A percentile compares a stretch with the other conserved stretches of the same genome.
Evolutionary conservation across 129 eudicot genomes (phyloP).

Genomic region (Arctium lappa): DNA sequence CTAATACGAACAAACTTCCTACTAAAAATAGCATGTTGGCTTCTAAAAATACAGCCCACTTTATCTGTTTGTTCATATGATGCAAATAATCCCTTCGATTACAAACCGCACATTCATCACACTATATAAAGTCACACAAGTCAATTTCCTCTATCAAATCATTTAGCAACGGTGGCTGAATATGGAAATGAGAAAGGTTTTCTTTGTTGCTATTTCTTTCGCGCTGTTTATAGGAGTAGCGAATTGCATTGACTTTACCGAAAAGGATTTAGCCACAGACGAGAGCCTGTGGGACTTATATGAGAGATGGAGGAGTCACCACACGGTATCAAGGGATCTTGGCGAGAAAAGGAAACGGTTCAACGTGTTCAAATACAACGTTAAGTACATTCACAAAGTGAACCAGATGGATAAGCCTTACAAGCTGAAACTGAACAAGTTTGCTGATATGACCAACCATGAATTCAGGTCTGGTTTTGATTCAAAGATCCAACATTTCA

Average conservation of each 20-base stretch:
- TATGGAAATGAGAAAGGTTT: slow-evolving; percentile 39
- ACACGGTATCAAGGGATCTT: slow-evolving; percentile 65
- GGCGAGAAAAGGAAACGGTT: slow-evolving; percentile 62
- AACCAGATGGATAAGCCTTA: slow-evolving; percentile 86
- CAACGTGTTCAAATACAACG: slow-evolving; percentile 81
- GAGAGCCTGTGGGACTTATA: slow-evolving; percentile 75
- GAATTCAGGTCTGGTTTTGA: slow-evolving; percentile 58
- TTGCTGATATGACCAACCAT: slow-evolving; percentile 78
- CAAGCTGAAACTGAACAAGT: slow-evolving; percentile 77
- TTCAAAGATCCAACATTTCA: slow-evolving; percentile 60
- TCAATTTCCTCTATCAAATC: slow-evolving; percentile 1
- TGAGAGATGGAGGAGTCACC: slow-evolving; percentile 82
- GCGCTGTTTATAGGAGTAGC: slow-evolving; percentile 33
- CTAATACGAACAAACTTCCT: slow-evolving; percentile 24
- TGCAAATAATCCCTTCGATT: slow-evolving; percentile 18
- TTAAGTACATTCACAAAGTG: slow-evolving; percentile 51
- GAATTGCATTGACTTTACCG: slow-evolving; percentile 59
- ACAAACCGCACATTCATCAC: slow-evolving; percentile 22
- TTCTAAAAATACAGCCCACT: slow-evolving; percentile 13
- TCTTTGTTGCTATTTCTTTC: slow-evolving; percentile 39
- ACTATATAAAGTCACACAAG: slow-evolving; percentile 14
- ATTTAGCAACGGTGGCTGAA: not conserved
- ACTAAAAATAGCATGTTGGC: slow-evolving; percentile 42
- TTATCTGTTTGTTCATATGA: slow-evolving; percentile 26
- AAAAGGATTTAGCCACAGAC: slow-evolving; percentile 62